A percentile compares a stretch with the other conserved stretches of the same genome.
phyloP scores from a whole-genome alignment of 2,329 filamentous ascomycete species.

The Fusarium annulatum region DNA sequence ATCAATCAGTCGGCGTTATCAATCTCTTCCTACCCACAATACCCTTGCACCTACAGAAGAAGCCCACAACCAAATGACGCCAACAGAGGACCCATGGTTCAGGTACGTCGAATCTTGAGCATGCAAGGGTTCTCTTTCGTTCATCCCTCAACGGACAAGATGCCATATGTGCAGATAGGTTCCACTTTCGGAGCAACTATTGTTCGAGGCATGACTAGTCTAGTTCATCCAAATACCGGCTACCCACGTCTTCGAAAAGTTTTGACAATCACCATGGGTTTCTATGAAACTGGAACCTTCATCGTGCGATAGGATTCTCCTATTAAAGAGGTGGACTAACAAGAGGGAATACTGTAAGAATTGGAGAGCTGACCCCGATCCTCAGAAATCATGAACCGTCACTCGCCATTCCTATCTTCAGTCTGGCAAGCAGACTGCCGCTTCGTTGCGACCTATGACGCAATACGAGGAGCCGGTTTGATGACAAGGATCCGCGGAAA shows the following conservation, averaged over 20 bases:
- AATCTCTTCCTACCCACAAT: slow-evolving; percentile 30
- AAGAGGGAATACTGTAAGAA: background rate
- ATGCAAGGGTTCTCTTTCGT: slow-evolving; percentile 2
- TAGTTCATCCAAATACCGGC: slow-evolving; percentile 2
- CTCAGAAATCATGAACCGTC: background rate
- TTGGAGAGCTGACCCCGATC: background rate
- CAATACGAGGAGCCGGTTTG: background rate
- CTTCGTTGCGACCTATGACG: background rate
- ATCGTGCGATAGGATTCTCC: slow-evolving; percentile 1
- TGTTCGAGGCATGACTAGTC: slow-evolving; percentile 1
- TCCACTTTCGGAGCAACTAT: slow-evolving; percentile 11
- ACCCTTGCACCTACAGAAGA: slow-evolving; percentile 23
- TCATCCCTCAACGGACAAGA: background rate
- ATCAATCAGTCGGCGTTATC: slow-evolving; percentile 44
- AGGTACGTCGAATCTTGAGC: slow-evolving; percentile 1
- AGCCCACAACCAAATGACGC: slow-evolving; percentile 32
- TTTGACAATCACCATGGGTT: background rate
- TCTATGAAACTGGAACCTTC: background rate
- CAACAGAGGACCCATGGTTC: slow-evolving; percentile 28
- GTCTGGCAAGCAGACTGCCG: background rate
- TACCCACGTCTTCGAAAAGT: background rate
- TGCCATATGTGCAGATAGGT: slow-evolving; percentile 6
- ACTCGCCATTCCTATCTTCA: background rate
- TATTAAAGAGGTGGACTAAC: background rate
- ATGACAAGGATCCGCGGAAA: slow-evolving; percentile 27